Evolutionary conservation across 2,329 filamentous ascomycete genomes (phyloP).

Genomic region (Byssothecium circinans): DNA sequence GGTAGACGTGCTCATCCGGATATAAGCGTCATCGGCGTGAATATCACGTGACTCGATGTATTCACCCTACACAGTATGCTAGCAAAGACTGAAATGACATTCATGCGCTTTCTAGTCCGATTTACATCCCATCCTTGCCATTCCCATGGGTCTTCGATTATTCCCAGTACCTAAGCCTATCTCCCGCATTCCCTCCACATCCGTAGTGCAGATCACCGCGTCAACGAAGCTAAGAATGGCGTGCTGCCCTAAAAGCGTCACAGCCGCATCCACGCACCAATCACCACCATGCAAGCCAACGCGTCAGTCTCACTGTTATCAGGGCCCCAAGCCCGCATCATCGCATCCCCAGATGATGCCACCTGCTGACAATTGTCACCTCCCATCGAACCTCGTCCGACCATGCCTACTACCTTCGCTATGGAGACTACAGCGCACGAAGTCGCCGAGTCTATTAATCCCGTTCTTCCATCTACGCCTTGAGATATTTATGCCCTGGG

Average conservation of each 20-base stretch:
- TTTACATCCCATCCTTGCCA: no score
- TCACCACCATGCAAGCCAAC: constrained; percentile 2
- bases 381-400: constrained; percentile 1
- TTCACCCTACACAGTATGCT: no score
- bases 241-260: constrained; percentile 6
- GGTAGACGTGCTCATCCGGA: no score
- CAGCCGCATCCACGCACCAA: constrained; percentile 4
- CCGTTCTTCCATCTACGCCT: not conserved
- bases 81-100: no score
- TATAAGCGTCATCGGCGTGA: no score
- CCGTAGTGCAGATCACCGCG: not conserved
- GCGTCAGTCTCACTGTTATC: constrained; percentile 7
- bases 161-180: no score
- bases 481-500: not conserved
- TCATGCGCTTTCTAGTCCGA: no score
- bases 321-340: constrained; percentile 12
- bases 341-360: constrained; percentile 23
- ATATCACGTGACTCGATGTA: no score
- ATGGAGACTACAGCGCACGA: not conserved
- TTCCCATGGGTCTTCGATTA: no score
- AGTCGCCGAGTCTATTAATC: not conserved
- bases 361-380: constrained; percentile 31
- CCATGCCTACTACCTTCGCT: not conserved
- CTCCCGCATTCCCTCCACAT: no score
- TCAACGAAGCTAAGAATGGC: constrained; percentile 11